A percentile compares a stretch with the other conserved stretches of the same genome.
phyloP scores from a whole-genome alignment of 1,139 yeast species.

The Geotrichum histeridarum region DNA sequence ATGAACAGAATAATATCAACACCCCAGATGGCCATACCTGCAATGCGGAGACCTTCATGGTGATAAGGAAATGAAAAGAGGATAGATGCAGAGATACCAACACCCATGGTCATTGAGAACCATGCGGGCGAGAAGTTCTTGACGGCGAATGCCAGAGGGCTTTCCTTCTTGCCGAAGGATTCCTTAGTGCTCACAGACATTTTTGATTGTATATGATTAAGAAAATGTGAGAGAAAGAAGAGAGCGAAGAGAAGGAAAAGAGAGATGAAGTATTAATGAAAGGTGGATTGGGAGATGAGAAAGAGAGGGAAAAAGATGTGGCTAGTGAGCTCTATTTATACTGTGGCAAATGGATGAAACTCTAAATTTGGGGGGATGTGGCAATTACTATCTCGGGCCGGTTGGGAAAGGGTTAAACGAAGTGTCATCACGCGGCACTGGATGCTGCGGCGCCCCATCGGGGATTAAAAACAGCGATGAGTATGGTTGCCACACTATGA shows the following conservation, averaged over 20 bases:
- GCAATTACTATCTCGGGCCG: too few species aligned
- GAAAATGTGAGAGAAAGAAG: not conserved
- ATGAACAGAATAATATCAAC: conserved; percentile 49
- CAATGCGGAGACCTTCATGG: conserved; percentile 44
- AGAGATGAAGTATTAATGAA: not conserved
- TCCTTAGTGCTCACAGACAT: not conserved
- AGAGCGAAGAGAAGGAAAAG: not conserved
- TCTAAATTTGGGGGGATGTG: too few species aligned
- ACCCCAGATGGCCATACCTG: conserved; percentile 56
- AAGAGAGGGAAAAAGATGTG: not conserved
- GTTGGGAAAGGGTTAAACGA: too few species aligned
- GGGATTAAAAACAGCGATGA: too few species aligned
- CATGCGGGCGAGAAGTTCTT: conserved; percentile 34
- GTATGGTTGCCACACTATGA: too few species aligned
- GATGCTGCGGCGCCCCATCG: too few species aligned
- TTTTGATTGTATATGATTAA: not conserved
- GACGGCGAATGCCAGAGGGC: conserved; percentile 8
- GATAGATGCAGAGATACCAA: conserved; percentile 63
- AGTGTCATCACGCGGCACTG: too few species aligned
- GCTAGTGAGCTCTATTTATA: conserved; percentile 5
- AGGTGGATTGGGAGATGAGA: not conserved
- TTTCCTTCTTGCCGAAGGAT: not conserved
- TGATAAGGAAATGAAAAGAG: conserved; percentile 59
- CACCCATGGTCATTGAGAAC: conserved; percentile 79
- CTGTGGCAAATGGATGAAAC: conserved; percentile 8